A percentile compares a stretch with the other conserved stretches of the same genome.
phyloP scores from a whole-genome alignment of 805 yeast genomes.

The Blastobotrys muscicola region DNA sequence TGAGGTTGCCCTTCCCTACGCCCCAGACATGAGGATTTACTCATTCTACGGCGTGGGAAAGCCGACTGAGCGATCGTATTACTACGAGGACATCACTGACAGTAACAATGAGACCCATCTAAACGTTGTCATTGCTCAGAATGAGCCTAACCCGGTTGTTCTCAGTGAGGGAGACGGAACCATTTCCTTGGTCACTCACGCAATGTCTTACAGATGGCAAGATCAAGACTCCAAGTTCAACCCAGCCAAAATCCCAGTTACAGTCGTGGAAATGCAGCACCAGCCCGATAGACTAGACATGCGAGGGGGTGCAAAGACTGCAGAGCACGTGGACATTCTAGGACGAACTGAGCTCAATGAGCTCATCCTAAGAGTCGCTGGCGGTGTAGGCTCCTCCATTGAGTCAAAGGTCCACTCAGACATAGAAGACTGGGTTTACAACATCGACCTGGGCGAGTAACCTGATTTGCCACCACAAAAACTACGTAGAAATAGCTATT shows the following conservation, averaged over 20 bases:
- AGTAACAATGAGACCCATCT: constrained; percentile 39
- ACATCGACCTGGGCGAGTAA: constrained; percentile 37
- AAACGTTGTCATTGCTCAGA: constrained; percentile 63
- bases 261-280: constrained; percentile 81
- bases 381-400: constrained; percentile 68
- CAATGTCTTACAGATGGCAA: constrained; percentile 90
- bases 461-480: neutral
- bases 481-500: neutral
- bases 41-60: constrained; percentile 96
- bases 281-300: constrained; percentile 92
- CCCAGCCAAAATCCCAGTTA: constrained; percentile 68
- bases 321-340: constrained; percentile 93
- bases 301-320: constrained; percentile 94
- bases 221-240: constrained; percentile 52
- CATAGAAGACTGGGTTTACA: constrained; percentile 51
- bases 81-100: constrained; percentile 62
- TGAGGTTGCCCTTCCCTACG: constrained; percentile 84
- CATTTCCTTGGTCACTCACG: constrained; percentile 73
- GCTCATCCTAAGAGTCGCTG: constrained; percentile 66
- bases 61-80: constrained; percentile 90
- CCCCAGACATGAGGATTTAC: constrained; percentile 82
- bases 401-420: constrained; percentile 49
- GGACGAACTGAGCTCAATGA: constrained; percentile 93
- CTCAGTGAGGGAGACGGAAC: constrained; percentile 97
- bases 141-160: constrained; percentile 54